Percentiles rank a stretch among this genome's conserved stretches.
Evolutionary conservation across 148 eudicot species (phyloP).

Genomic region (Talinum fruticosum): DNA sequence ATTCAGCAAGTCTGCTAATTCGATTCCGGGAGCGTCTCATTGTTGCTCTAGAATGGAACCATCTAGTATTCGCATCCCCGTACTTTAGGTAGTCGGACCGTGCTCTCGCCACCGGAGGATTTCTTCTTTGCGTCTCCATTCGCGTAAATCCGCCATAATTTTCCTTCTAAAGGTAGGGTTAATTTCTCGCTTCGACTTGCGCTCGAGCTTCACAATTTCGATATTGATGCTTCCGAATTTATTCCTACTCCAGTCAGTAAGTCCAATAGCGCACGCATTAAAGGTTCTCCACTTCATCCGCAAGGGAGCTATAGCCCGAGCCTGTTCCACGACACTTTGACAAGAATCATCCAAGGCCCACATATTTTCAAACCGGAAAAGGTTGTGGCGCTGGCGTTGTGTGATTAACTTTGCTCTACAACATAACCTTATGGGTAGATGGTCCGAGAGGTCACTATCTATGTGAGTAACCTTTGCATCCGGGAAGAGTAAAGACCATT

Average conservation of each 20-base stretch:
- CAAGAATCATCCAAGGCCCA: neutral
- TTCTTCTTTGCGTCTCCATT: neutral
- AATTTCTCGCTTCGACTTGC: fast-evolving
- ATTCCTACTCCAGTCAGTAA: neutral
- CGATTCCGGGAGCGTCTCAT: neutral
- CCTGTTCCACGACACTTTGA: neutral
- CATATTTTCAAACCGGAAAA: neutral
- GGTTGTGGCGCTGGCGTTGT: fast-evolving
- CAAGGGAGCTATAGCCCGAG: neutral
- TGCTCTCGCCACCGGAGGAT: neutral
- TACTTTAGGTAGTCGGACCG: neutral
- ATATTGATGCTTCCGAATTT: neutral
- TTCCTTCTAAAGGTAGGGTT: neutral
- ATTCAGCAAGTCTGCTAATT: neutral
- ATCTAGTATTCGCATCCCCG: neutral
- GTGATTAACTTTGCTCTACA: fast-evolving
- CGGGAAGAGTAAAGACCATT: neutral
- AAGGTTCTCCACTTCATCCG: fast-evolving
- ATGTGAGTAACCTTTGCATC: neutral
- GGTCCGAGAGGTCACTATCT: neutral
- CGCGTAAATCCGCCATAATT: neutral
- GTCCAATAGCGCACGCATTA: neutral
- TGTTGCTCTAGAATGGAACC: neutral
- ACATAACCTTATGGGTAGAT: neutral
- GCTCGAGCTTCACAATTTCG: neutral